phyloP scores from a whole-genome alignment of 805 yeast species.

The Brettanomyces custersianus region DNA sequence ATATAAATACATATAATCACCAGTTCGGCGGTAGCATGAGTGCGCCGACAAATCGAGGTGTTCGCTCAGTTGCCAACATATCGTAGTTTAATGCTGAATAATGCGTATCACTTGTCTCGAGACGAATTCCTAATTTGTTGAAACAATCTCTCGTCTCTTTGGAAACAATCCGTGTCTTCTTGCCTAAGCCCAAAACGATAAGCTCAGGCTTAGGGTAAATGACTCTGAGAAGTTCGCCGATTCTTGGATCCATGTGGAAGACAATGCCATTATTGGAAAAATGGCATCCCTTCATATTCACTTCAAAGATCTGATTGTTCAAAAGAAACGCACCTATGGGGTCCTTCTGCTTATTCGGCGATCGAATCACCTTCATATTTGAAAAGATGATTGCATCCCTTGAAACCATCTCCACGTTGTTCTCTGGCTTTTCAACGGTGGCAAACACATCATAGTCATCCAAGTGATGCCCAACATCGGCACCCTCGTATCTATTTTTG shows the following conservation, averaged over 20 bases:
- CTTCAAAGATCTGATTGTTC: slow-evolving; percentile 53
- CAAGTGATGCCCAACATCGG: slow-evolving; percentile 27
- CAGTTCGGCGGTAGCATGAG: slow-evolving; percentile 62
- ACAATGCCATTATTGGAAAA: slow-evolving; percentile 26
- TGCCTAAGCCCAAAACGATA: slow-evolving; percentile 63
- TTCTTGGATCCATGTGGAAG: slow-evolving; percentile 29
- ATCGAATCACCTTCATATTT: slow-evolving; percentile 38
- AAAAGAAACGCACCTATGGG: slow-evolving; percentile 40
- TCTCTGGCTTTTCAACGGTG: slow-evolving; percentile 34
- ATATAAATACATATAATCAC: slow-evolving; percentile 13
- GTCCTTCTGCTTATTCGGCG: slow-evolving; percentile 30
- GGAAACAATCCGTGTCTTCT: slow-evolving; percentile 51
- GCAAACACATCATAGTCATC: slow-evolving; percentile 38
- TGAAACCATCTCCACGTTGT: slow-evolving; percentile 43
- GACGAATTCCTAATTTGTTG: slow-evolving; percentile 53
- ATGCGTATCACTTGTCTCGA: slow-evolving; percentile 58
- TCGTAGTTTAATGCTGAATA: slow-evolving; percentile 67
- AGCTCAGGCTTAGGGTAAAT: slow-evolving; percentile 74
- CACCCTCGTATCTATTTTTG: slow-evolving; percentile 18
- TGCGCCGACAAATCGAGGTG: slow-evolving; percentile 63
- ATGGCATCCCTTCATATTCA: slow-evolving; percentile 31
- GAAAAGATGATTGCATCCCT: slow-evolving; percentile 52
- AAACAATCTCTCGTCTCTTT: slow-evolving; percentile 43
- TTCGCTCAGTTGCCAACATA: slow-evolving; percentile 67
- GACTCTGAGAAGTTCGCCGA: slow-evolving; percentile 43